A percentile compares a stretch with the other conserved stretches of the same genome.
Conservation (phyloP, 2,329 filamentous ascomycete genomes). For the Aureobasidium uvarum region DNA sequence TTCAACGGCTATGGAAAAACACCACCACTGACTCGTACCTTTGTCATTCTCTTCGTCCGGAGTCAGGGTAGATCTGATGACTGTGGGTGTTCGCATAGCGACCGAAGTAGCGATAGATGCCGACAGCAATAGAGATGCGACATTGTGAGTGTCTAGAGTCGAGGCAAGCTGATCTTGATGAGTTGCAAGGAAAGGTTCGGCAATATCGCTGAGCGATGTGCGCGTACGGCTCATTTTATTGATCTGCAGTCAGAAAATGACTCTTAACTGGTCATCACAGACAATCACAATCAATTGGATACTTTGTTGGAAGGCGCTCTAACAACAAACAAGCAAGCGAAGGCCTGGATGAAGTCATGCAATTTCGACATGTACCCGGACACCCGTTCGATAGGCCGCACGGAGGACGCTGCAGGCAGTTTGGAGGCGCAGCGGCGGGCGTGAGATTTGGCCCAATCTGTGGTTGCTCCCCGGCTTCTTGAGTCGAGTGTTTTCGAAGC, state of each 20-base stretch:
- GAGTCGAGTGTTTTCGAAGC: slow-evolving; percentile 19
- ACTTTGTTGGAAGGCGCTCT: background rate
- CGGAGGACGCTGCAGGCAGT: slow-evolving; percentile 6
- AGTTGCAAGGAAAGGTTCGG: background rate
- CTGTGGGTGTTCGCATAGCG: background rate
- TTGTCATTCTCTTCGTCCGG: background rate
- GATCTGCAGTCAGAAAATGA: slow-evolving; percentile 13
- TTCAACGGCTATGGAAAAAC: background rate
- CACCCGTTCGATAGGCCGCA: slow-evolving; percentile 6
- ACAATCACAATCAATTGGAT: slow-evolving; percentile 20
- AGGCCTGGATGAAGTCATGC: slow-evolving; percentile 19
- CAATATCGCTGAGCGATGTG: background rate
- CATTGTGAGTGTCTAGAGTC: background rate
- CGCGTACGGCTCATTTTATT: slow-evolving; percentile 17
- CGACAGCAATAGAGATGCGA: background rate
- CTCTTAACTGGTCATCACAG: background rate
- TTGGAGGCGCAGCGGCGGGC: slow-evolving; percentile 22
- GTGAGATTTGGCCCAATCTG: slow-evolving; percentile 23
- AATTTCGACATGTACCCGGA: slow-evolving; percentile 14
- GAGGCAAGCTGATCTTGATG: background rate
- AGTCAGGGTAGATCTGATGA: background rate
- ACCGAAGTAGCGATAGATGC: too few relatives aligned
- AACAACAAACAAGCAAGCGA: slow-evolving; percentile 19
- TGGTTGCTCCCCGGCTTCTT: slow-evolving; percentile 18
- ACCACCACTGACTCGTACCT: background rate